Evolutionary conservation across 805 yeast species (phyloP).

Genomic region (Cyberlindnera sargentensis): DNA sequence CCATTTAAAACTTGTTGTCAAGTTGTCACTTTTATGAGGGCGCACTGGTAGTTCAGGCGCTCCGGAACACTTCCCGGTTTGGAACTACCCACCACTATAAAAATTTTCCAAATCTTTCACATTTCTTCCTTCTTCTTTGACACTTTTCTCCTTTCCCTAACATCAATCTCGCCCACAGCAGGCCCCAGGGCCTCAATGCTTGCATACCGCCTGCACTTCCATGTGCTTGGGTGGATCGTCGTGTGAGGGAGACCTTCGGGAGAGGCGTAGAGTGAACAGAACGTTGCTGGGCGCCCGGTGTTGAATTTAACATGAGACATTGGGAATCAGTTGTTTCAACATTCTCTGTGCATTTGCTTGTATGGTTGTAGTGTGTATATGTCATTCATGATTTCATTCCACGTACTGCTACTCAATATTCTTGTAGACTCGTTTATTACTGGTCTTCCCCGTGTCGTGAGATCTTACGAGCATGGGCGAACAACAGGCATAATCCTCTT

Average conservation of each 20-base stretch:
- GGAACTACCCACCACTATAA: background rate
- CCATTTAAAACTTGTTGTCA: no score
- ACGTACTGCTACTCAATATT: no score
- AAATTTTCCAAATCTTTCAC: background rate
- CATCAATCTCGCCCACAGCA: conserved; percentile 11
- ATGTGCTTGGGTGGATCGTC: background rate
- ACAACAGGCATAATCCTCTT: no score
- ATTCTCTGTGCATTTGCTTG: background rate
- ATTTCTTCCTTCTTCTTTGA: background rate
- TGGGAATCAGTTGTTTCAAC: conserved; percentile 18
- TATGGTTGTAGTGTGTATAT: background rate
- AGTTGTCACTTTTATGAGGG: no score
- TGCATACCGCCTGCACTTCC: conserved; percentile 4
- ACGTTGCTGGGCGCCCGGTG: conserved; percentile 22
- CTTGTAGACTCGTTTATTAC: no score
- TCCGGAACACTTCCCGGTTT: no score
- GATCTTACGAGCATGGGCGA: no score
- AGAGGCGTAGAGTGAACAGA: conserved; percentile 16
- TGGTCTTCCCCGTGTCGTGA: no score
- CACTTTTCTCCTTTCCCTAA: conserved; percentile 2
- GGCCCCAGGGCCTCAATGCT: background rate
- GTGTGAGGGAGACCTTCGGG: conserved; percentile 6
- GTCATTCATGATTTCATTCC: no score
- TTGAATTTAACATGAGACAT: conserved; percentile 14
- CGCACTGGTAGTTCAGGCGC: no score